Evolutionary conservation across 257 asterid species (phyloP).

Genomic region (Echites panduratus): DNA sequence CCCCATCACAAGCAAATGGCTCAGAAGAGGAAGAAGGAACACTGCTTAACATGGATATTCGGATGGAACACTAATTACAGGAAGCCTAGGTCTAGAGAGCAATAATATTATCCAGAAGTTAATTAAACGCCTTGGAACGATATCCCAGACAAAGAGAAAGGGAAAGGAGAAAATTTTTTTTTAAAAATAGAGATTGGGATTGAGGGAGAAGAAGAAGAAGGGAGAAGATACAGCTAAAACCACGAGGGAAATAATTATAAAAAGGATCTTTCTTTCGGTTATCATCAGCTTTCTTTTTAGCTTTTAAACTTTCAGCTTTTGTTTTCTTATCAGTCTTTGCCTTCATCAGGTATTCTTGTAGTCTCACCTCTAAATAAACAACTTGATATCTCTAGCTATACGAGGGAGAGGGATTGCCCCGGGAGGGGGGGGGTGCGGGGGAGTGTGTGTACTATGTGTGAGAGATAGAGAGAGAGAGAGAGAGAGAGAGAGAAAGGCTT

Average conservation of each 20-base stretch:
- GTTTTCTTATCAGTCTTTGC: conserved; percentile 23
- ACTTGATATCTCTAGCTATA: too few species aligned
- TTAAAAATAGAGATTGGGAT: conserved; percentile 9
- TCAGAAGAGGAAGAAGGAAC: conserved; percentile 45
- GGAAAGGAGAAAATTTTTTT: not conserved
- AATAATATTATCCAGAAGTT: too few species aligned
- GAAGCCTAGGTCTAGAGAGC: too few species aligned
- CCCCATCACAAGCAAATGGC: conserved; percentile 35
- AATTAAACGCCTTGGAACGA: not conserved
- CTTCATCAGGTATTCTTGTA: not conserved
- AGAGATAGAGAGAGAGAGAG: not conserved
- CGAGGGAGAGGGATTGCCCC: too few species aligned
- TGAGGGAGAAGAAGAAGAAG: not conserved
- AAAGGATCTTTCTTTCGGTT: conserved; percentile 47
- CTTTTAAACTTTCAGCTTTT: conserved; percentile 40
- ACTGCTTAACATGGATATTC: conserved; percentile 31
- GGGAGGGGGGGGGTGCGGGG: too few species aligned
- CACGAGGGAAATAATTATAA: conserved; percentile 24
- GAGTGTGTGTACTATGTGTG: not conserved
- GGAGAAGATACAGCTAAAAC: conserved; percentile 28
- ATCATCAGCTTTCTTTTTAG: conserved; percentile 51
- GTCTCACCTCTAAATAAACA: not conserved
- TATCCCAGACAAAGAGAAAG: not conserved
- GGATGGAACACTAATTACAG: too few species aligned
- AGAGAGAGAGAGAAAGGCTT: too few species aligned